A percentile compares a stretch with the other conserved stretches of the same genome.
Evolutionary conservation across 306 rosid species (phyloP).

Genomic region (Oxytropis ochrocephala): DNA sequence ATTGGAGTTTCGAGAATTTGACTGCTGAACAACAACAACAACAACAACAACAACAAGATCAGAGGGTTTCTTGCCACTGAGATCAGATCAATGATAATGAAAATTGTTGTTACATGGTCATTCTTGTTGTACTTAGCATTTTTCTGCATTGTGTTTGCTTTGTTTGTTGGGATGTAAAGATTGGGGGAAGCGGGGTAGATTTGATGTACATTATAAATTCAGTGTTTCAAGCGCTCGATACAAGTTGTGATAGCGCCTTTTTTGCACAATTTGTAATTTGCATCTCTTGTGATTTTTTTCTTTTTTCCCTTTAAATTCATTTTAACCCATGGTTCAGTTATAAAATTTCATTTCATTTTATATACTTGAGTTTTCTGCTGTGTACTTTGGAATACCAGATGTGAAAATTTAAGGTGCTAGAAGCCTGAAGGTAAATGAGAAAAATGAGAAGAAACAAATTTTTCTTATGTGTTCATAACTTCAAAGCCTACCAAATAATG

Average conservation of each 20-base stretch:
- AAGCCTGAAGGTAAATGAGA: neutral
- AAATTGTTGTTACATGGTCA: neutral
- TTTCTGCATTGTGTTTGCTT: constrained; percentile 1
- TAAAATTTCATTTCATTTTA: neutral
- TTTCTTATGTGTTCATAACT: neutral
- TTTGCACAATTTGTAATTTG: constrained; percentile 7
- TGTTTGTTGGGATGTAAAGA: constrained; percentile 15
- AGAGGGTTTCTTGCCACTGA: constrained; percentile 16
- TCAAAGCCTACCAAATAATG: constrained; percentile 7
- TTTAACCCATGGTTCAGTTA: constrained; percentile 11
- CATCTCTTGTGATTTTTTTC: neutral
- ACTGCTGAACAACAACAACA: constrained; percentile 7
- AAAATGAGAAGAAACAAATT: constrained; percentile 19
- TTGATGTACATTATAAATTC: neutral
- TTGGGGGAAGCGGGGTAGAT: neutral
- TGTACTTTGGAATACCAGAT: neutral
- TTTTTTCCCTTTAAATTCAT: neutral
- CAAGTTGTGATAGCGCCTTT: neutral
- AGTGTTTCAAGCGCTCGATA: constrained; percentile 20
- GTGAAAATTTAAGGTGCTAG: neutral
- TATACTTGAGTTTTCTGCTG: neutral
- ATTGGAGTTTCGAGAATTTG: constrained; percentile 81
- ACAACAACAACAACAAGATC: constrained; percentile 17
- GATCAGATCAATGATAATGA: neutral
- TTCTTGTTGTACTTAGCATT: neutral